Base-by-base conservation (phyloP, 2,329 filamentous ascomycete species). In the Ophiostoma himal-ulmi region DNA sequence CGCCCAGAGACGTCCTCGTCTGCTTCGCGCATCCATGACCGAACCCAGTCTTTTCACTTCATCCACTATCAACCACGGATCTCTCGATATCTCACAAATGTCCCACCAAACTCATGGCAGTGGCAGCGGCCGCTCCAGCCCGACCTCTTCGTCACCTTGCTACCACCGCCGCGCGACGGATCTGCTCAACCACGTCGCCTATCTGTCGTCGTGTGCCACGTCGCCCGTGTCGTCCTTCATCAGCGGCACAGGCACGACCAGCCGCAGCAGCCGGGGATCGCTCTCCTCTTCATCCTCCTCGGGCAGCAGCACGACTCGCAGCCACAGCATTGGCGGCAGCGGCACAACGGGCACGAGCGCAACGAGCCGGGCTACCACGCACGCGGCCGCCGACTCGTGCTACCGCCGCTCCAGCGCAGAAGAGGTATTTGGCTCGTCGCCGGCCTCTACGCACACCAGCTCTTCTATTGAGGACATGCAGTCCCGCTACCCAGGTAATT, bases 21-120 rank as follows among this genome's bases (percentile, higher is more conserved):
- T 88, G 60, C 79, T 87, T 62, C 81, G 86, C 71, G 83, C 86
- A 37, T 82, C 81, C 69, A 84, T 83, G 41, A 88, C 86, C 13
- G 85, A 85, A 72, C 85, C 86, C 4, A 86, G 85, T 37, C 83
- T 88, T 44, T 83, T 88, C 73, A 87, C 84, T 14, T 82, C 84
- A 14, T 65, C 62, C 2, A 39, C 62, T 14, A 64, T 7, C 57
- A 36, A 36, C 62, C 30, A 64, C 60, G 60, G 30, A 34, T 39
- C 36, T 39, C 78, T 87, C 64, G 82, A 83, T 17, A 82, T 78
- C 68, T 80, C 83, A 2, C 81, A 39, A 10, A 37, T 37, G 34
- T 37, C 60, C 4, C 62, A 65, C 17, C 34, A 37, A 20, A 3
- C n/a, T 20, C 36, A 20, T 20, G 3, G 60, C 60, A 83, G 72